Conservation (phyloP, 345 rosid species). For the Sapria himalayana region DNA sequence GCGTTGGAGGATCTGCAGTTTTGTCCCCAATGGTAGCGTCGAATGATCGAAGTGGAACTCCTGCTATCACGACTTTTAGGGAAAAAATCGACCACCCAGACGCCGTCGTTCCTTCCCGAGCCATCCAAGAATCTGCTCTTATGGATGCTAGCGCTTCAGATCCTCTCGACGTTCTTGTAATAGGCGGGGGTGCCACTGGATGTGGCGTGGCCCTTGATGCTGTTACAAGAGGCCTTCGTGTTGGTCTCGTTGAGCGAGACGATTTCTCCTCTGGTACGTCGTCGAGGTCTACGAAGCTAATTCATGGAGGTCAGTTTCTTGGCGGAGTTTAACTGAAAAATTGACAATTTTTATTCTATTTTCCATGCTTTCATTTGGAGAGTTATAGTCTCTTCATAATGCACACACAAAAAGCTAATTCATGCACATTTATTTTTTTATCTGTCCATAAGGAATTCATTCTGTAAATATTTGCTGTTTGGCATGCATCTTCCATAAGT, state of each 20-base stretch:
- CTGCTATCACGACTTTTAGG: slow-evolving; percentile 24
- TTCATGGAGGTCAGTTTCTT: slow-evolving; percentile 55
- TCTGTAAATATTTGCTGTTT: no score
- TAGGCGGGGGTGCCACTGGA: slow-evolving; percentile 99
- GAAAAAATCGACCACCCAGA: slow-evolving; percentile 29
- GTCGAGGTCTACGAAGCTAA: slow-evolving; percentile 83
- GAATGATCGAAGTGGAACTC: slow-evolving; percentile 26
- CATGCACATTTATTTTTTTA: no score
- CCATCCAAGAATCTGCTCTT: slow-evolving; percentile 44
- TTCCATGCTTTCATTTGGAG: no score
- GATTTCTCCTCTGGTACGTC: slow-evolving; percentile 94
- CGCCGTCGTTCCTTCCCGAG: slow-evolving; percentile 47
- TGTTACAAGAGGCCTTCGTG: slow-evolving; percentile 68
- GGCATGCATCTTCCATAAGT: no score
- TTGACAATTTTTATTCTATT: no score
- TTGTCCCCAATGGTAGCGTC: slow-evolving; percentile 20
- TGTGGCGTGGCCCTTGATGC: slow-evolving; percentile 92
- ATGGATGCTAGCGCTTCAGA: slow-evolving; percentile 25
- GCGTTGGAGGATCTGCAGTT: slow-evolving; percentile 18
- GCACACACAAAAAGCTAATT: no score
- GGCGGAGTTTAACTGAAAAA: no score
- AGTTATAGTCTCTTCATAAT: no score
- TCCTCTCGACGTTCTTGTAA: slow-evolving; percentile 73
- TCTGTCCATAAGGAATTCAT: no score
- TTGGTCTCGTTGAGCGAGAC: slow-evolving; percentile 84